Evolutionary conservation across 805 yeast species (phyloP).

Genomic region (Cyberlindnera misumaiensis): DNA sequence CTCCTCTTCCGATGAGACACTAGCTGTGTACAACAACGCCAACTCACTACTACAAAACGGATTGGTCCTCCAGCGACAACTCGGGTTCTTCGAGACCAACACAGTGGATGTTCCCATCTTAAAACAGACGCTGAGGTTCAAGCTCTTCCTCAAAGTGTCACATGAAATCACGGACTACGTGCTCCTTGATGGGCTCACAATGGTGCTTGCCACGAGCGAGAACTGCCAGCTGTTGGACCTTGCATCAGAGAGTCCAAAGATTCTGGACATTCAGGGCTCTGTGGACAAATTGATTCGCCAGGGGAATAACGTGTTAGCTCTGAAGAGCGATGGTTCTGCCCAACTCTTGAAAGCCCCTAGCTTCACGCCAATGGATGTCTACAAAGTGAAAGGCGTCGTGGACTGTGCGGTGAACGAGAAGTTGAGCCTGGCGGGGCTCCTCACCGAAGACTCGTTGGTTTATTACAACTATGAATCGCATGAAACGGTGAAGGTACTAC

Average conservation of each 20-base stretch:
- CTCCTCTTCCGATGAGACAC: conserved; percentile 14
- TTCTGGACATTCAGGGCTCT: conserved; percentile 5
- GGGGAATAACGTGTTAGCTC: conserved; percentile 1
- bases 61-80: conserved; percentile 11
- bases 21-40: conserved; percentile 13
- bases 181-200: conserved; percentile 11
- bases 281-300: conserved; percentile 2
- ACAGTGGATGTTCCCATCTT: conserved; percentile 19
- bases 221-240: conserved; percentile 17
- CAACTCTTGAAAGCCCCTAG: neutral
- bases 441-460: conserved; percentile 1
- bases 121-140: conserved; percentile 21
- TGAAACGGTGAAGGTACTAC: conserved; percentile 3
- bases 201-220: conserved; percentile 13
- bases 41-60: conserved; percentile 22
- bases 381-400: conserved; percentile 2
- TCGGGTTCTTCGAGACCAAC: conserved; percentile 12
- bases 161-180: conserved; percentile 18
- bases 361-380: neutral
- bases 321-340: conserved; percentile 7
- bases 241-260: conserved; percentile 7
- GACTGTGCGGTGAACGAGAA: conserved; percentile 8
- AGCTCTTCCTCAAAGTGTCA: conserved; percentile 22
- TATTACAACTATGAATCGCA: conserved; percentile 7
- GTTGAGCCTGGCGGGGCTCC: conserved; percentile 4